Conservation (phyloP, 2,329 filamentous ascomycete genomes). For the Torrubiellomyces zombiae region DNA sequence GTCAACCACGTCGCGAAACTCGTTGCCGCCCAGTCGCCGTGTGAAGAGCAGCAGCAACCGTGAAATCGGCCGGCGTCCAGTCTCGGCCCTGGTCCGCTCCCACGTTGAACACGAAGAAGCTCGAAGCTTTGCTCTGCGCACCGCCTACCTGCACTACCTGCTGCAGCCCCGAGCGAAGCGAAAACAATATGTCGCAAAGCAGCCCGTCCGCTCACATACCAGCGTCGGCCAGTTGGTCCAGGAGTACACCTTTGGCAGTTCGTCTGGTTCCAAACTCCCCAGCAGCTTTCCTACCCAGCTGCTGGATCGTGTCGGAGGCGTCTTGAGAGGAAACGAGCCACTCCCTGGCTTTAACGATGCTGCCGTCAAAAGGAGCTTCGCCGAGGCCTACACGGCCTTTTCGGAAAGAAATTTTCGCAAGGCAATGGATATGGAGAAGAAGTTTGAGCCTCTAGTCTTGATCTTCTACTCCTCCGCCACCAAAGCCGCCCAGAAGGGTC, state of each 20-base stretch:
- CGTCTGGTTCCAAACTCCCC: conserved; percentile 37
- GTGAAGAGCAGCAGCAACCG: conserved; percentile 28
- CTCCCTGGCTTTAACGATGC: conserved; percentile 81
- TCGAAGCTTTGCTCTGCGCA: conserved; percentile 78
- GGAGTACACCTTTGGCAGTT: conserved; percentile 50
- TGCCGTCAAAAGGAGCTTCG: conserved; percentile 86
- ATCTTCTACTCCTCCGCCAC: conserved; percentile 95
- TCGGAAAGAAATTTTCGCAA: conserved; percentile 79
- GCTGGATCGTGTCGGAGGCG: conserved; percentile 61
- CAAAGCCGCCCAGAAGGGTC: conserved; percentile 62
- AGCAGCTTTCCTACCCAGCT: conserved; percentile 34
- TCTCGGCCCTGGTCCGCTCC: conserved; percentile 75
- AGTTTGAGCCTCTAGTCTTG: conserved; percentile 80
- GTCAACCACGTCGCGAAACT: conserved; percentile 34
- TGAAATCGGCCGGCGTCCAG: conserved; percentile 69
- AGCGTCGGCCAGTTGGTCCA: conserved; percentile 76
- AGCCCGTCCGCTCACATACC: conserved; percentile 45
- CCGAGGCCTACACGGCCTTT: conserved; percentile 82
- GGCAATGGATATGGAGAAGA: conserved; percentile 82
- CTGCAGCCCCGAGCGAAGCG: conserved; percentile 80
- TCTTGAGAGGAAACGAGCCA: conserved; percentile 66
- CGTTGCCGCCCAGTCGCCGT: conserved; percentile 27
- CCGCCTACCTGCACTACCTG: conserved; percentile 83
- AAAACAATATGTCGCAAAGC: conserved; percentile 67
- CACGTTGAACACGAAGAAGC: conserved; percentile 67